These are phyloP conservation scores for Diaporthe nobilis DNA, from an alignment of 2,329 filamentous ascomycete species.

Conservation along the genomic window DNA sequence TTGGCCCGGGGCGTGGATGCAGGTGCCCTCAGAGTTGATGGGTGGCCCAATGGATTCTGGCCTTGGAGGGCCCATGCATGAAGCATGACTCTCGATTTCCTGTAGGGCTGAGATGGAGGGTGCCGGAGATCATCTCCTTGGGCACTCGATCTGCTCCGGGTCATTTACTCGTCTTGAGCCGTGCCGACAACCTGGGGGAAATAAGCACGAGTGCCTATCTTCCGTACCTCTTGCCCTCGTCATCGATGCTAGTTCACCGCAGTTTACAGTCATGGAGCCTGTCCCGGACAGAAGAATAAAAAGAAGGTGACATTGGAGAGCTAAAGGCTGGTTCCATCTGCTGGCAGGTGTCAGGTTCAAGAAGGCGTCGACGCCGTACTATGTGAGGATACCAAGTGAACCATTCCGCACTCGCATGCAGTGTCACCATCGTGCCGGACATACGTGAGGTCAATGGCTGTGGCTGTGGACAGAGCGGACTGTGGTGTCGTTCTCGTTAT, in stretches of 20 bases:
- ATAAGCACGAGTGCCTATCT: not conserved
- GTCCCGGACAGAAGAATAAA: no score
- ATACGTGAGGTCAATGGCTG: not conserved
- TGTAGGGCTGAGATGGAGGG: slow-evolving; percentile 40
- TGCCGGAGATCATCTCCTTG: slow-evolving; percentile 18
- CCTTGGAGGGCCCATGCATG: slow-evolving; percentile 15
- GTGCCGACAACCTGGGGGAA: not conserved
- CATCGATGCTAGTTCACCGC: no score
- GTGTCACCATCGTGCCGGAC: not conserved
- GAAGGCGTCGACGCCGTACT: not conserved
- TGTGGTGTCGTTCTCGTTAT: slow-evolving; percentile 3
- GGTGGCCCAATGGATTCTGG: slow-evolving; percentile 11
- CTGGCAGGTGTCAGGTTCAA: not conserved
- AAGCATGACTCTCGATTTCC: slow-evolving; percentile 22
- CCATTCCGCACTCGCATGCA: not conserved
- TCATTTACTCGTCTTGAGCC: not conserved
- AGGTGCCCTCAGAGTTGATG: not conserved
- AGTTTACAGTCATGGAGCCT: not conserved
- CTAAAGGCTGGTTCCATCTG: not conserved
- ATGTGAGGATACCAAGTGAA: not conserved
- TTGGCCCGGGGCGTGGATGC: slow-evolving; percentile 4
- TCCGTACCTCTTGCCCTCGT: not conserved
- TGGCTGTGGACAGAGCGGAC: not conserved
- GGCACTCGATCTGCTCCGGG: not conserved
- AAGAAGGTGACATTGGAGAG: no score